Percentiles rank a stretch among this genome's conserved stretches.
phyloP scores from a whole-genome alignment of 1,284 basidiomycete genomes.

The Irpex rosettiformis region DNA sequence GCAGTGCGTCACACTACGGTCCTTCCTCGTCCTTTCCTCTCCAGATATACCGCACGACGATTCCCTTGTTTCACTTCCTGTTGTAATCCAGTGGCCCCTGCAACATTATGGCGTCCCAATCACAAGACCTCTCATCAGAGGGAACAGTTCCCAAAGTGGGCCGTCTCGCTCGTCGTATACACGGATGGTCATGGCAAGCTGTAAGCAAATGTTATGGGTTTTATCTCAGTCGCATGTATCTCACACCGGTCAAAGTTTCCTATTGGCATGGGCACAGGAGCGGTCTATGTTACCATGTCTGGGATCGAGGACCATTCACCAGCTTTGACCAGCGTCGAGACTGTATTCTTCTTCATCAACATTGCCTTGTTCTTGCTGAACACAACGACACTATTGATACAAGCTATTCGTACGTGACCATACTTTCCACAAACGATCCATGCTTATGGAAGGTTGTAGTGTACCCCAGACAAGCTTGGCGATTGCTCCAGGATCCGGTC shows the following conservation, averaged over 20 bases:
- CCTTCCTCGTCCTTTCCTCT: background rate
- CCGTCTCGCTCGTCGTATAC: conserved; percentile 38
- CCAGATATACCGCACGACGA: background rate
- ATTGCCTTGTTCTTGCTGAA: conserved; percentile 42
- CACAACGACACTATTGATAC: conserved; percentile 36
- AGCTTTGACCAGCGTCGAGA: conserved; percentile 35
- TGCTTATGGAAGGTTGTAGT: conserved; percentile 25
- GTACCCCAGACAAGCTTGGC: conserved; percentile 39
- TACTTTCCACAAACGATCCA: background rate
- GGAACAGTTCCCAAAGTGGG: conserved; percentile 18
- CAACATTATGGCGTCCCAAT: background rate
- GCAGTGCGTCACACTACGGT: conserved; percentile 6
- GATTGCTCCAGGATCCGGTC: conserved; percentile 41
- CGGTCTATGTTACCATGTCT: conserved; percentile 44
- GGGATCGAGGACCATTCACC: conserved; percentile 35
- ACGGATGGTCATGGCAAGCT: conserved; percentile 50
- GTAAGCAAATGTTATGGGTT: conserved; percentile 25
- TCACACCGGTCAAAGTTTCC: conserved; percentile 34
- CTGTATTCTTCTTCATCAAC: conserved; percentile 45
- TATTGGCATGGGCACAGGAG: conserved; percentile 48
- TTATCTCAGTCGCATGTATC: background rate
- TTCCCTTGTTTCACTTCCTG: background rate
- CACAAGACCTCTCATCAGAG: background rate
- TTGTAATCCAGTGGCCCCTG: background rate
- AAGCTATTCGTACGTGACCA: conserved; percentile 36